Percentiles rank a stretch among this genome's conserved stretches.
Evolutionary conservation across 176 grass and related monocot species (phyloP).

Genomic region (Puya raimondii): DNA sequence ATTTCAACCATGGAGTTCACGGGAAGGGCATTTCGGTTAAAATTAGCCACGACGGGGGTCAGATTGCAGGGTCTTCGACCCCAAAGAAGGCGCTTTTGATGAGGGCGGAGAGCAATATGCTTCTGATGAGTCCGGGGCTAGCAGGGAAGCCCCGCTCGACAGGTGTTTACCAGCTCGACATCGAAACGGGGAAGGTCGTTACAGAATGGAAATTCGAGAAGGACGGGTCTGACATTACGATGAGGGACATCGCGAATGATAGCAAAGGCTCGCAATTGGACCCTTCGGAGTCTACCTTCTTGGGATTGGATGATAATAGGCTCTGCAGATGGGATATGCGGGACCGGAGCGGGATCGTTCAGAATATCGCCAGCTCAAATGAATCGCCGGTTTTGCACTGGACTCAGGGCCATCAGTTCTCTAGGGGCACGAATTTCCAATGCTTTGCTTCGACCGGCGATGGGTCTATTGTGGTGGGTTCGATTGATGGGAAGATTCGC

Average conservation of each 20-base stretch:
- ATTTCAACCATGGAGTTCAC: slow-evolving; percentile 77
- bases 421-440: slow-evolving; percentile 72
- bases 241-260: slow-evolving; percentile 80
- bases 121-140: slow-evolving; percentile 70
- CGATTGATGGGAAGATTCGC: slow-evolving; percentile 80
- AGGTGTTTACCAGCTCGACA: slow-evolving; percentile 67
- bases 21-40: slow-evolving; percentile 66
- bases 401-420: slow-evolving; percentile 88
- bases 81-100: slow-evolving; percentile 74
- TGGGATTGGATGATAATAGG: slow-evolving; percentile 76
- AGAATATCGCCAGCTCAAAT: slow-evolving; percentile 52
- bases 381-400: slow-evolving; percentile 66
- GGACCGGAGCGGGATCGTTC: slow-evolving; percentile 58
- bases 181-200: slow-evolving; percentile 80
- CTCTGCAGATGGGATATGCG: slow-evolving; percentile 95
- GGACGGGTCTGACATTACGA: slow-evolving; percentile 64
- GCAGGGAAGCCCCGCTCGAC: slow-evolving; percentile 20
- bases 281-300: slow-evolving; percentile 68
- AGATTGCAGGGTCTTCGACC: slow-evolving; percentile 12
- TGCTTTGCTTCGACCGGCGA: slow-evolving; percentile 89
- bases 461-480: slow-evolving; percentile 77
- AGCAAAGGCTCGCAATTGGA: slow-evolving; percentile 75
- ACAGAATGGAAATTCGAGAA: slow-evolving; percentile 80
- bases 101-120: slow-evolving; percentile 76
- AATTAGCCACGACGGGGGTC: slow-evolving; percentile 24